Evolutionary conservation across 2,329 filamentous ascomycete genomes (phyloP).

Genomic region (Ophiosphaerella narmari): DNA sequence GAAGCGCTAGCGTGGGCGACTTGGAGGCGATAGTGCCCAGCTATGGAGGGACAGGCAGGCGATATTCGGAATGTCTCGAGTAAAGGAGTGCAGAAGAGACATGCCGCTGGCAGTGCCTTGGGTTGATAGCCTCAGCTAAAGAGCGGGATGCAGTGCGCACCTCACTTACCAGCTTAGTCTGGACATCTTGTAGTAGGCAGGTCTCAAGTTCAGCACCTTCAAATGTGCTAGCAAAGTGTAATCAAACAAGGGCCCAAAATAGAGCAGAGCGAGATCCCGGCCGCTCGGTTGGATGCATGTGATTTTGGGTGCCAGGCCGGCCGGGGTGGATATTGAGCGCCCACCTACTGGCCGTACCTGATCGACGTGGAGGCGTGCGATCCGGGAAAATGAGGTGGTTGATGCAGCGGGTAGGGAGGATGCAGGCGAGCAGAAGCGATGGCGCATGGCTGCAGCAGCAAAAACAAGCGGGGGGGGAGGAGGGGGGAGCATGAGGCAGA

Average conservation of each 20-base stretch:
- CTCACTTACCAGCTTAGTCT: no score
- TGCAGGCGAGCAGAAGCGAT: conserved; percentile 15
- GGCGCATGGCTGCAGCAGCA: neutral
- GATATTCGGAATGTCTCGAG: no score
- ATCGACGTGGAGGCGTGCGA: conserved; percentile 19
- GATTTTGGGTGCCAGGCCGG: conserved; percentile 24
- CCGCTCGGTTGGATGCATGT: conserved; percentile 34
- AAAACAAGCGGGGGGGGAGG: no score
- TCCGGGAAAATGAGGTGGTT: conserved; percentile 5
- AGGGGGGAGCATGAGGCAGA: no score
- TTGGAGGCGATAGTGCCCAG: no score
- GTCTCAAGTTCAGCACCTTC: no score
- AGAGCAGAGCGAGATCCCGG: conserved; percentile 20
- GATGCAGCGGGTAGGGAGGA: conserved; percentile 6
- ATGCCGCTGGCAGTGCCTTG: no score
- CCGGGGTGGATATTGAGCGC: conserved; percentile 16
- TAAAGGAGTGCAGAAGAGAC: no score
- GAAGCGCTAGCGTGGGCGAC: no score
- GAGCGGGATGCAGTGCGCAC: neutral
- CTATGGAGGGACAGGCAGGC: no score
- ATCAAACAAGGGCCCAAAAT: conserved; percentile 17
- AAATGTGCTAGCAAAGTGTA: conserved; percentile 1
- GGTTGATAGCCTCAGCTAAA: no score
- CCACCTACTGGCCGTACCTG: conserved; percentile 18
- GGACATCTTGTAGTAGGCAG: no score